Evolutionary conservation across 2,329 filamentous ascomycete genomes (phyloP), one percentile per base, ranked within the genome.

Genomic region (Ophiognomonia clavigignenti-juglandacearum): DNA sequence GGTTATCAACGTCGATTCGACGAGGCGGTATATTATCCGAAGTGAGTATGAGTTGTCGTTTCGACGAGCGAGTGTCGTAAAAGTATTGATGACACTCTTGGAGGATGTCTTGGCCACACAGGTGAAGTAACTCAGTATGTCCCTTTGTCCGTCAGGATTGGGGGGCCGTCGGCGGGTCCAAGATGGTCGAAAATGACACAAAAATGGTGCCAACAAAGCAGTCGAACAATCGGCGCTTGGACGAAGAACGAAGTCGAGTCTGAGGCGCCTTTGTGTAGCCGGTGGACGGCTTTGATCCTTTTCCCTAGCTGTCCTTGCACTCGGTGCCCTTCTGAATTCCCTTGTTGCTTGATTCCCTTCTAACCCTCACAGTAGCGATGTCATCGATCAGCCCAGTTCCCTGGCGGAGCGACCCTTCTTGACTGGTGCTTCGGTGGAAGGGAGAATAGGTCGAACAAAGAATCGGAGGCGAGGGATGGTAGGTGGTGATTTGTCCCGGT

Each of bases 341-440:
- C 45, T 40, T 31, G 35, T 47, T 39, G 43, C n/a, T 42, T 39
- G 44, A 13, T 31, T n/a, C 29, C 13, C 13, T 51, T 42, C 24
- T 40, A 32, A 16, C 34, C 20, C 41, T 51, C 42, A 48, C 19
- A 44, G 24, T 40, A 31, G 48, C 45, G 45, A 51, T 51, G 36
- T 36, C 48, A 51, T 48, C 35, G 48, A 44, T 35, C 29, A 27
- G n/a, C n/a, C n/a, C n/a, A 19, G n/a, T 29, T 47, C 40, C 48
- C 44, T 39, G 35, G 31, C 35, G 31, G 36, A 32, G 27, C 29
- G 9, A 22, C 39, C 44, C 38, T 50, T 40, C 35, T 37, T 37
- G 13, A 29, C 36, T 19, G 32, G 39, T 26, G 14, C 27, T 20
- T 40, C 39, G 31, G 43, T 35, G 36, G 41, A 47, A n/a, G n/a